These are phyloP conservation scores for Amborella trichopoda DNA, from an alignment of 164 flowering plant genomes.

Conservation along the genomic window DNA sequence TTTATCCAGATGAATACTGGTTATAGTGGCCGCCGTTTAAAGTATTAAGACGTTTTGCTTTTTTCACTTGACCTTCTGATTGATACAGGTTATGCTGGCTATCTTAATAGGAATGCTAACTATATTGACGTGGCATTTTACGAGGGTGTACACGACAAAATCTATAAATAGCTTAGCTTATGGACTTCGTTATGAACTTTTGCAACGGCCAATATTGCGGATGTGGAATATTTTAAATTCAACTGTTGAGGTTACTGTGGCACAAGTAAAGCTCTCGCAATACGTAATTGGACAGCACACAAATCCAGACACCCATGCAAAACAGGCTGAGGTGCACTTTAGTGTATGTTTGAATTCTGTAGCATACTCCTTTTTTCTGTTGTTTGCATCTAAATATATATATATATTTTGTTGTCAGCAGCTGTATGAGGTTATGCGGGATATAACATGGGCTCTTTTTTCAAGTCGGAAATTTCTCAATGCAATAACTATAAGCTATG, in stretches of 20 bases:
- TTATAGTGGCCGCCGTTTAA: no score
- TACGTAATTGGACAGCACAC: conserved; percentile 52
- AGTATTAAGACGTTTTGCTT: no score
- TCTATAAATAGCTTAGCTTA: conserved; percentile 79
- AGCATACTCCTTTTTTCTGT: not conserved
- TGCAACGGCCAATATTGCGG: conserved; percentile 81
- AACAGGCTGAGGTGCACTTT: conserved; percentile 63
- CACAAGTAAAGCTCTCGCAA: conserved; percentile 91
- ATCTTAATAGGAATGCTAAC: conserved; percentile 89
- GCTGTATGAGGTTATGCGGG: conserved; percentile 79
- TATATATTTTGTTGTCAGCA: conserved; percentile 18
- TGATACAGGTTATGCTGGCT: conserved; percentile 92
- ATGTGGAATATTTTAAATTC: conserved; percentile 96
- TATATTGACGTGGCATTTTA: conserved; percentile 90
- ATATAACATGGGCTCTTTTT: conserved; percentile 86
- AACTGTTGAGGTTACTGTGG: conserved; percentile 72
- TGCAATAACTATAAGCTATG: conserved; percentile 78
- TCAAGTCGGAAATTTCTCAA: conserved; percentile 80
- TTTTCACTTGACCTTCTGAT: no score
- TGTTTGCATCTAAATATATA: no score
- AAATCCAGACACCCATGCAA: conserved; percentile 44
- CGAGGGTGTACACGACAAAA: conserved; percentile 65
- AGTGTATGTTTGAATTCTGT: not conserved
- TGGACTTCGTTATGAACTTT: conserved; percentile 78
- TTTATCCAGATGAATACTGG: no score